Percentiles rank a stretch among this genome's conserved stretches.
These are phyloP conservation scores for Zygosaccharomyces bisporus DNA, from an alignment of 805 yeast species.

Conservation along the genomic window DNA sequence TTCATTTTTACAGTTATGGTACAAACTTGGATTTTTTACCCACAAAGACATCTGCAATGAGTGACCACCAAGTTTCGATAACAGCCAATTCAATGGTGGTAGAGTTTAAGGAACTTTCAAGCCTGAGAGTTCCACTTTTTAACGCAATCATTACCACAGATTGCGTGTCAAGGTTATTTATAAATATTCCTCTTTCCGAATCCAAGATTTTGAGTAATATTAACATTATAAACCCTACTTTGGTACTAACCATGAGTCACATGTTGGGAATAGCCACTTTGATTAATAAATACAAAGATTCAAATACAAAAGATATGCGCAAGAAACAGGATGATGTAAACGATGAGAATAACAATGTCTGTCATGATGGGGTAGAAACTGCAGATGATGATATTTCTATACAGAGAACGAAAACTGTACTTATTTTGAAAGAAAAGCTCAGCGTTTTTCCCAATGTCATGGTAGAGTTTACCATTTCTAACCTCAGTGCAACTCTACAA, in stretches of 20 bases:
- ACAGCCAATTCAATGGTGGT: conserved; percentile 27
- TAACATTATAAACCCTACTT: conserved; percentile 31
- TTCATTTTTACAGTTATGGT: conserved; percentile 22
- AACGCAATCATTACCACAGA: conserved; percentile 30
- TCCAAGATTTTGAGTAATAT: conserved; percentile 24
- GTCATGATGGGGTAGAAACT: not conserved
- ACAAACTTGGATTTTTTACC: conserved; percentile 23
- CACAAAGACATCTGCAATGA: conserved; percentile 16
- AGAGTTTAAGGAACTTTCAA: conserved; percentile 19
- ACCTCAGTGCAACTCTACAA: conserved; percentile 25
- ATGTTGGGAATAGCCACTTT: conserved; percentile 14
- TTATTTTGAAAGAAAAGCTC: conserved; percentile 1
- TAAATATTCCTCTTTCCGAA: conserved; percentile 17
- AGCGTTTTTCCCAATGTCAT: conserved; percentile 22
- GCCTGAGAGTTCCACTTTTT: conserved; percentile 31
- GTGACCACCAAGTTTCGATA: conserved; percentile 30
- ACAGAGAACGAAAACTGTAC: not conserved
- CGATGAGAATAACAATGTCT: not conserved
- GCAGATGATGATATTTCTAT: not conserved
- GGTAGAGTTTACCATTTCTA: conserved; percentile 26
- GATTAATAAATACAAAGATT: conserved; percentile 6
- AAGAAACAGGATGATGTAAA: not conserved
- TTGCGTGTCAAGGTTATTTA: conserved; percentile 21
- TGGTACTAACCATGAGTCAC: conserved; percentile 25
- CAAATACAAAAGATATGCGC: not conserved